phyloP scores from a whole-genome alignment of 2,329 filamentous ascomycete genomes.

The Sphaerulina musiva region DNA sequence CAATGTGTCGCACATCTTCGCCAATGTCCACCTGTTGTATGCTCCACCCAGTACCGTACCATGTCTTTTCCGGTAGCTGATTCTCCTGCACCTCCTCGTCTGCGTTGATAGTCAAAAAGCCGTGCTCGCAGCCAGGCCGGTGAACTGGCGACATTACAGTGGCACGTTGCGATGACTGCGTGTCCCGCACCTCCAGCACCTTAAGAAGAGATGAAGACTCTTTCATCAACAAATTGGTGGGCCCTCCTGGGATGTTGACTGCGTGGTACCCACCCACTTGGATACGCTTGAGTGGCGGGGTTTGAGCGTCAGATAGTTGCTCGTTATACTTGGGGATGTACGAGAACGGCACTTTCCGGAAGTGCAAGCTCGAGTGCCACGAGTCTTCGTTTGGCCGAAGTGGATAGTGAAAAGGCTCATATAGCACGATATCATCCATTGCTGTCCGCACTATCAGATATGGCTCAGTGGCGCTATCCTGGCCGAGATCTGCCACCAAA shows the following conservation, averaged over 20 bases:
- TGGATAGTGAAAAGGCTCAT: slow-evolving; percentile 63
- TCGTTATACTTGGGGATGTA: slow-evolving; percentile 55
- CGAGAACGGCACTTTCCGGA: slow-evolving; percentile 67
- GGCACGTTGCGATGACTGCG: slow-evolving; percentile 2
- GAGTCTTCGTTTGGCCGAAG: background rate
- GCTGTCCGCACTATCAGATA: slow-evolving; percentile 76
- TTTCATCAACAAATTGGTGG: slow-evolving; percentile 76
- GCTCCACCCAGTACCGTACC: slow-evolving; percentile 70
- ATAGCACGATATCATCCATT: slow-evolving; percentile 77
- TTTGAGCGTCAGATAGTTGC: slow-evolving; percentile 38
- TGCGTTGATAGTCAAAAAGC: slow-evolving; percentile 58
- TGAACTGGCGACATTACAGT: slow-evolving; percentile 64
- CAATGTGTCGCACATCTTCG: slow-evolving; percentile 63
- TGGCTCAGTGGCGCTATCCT: slow-evolving; percentile 61
- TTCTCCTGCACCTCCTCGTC: slow-evolving; percentile 67
- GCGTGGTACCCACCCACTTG: slow-evolving; percentile 70
- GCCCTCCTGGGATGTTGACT: slow-evolving; percentile 73
- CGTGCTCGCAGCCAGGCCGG: slow-evolving; percentile 67
- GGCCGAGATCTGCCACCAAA: slow-evolving; percentile 76
- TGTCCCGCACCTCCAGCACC: slow-evolving; percentile 39
- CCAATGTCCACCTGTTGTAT: slow-evolving; percentile 63
- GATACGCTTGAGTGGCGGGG: slow-evolving; percentile 51
- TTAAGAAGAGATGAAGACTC: slow-evolving; percentile 70
- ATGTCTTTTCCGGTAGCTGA: slow-evolving; percentile 60
- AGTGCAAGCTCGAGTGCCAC: slow-evolving; percentile 58